Percentiles rank a stretch among this genome's conserved stretches.
These are phyloP conservation scores for Ogataea hybrid DNA, from an alignment of 1,139 yeast species.

Conservation along the genomic window DNA sequence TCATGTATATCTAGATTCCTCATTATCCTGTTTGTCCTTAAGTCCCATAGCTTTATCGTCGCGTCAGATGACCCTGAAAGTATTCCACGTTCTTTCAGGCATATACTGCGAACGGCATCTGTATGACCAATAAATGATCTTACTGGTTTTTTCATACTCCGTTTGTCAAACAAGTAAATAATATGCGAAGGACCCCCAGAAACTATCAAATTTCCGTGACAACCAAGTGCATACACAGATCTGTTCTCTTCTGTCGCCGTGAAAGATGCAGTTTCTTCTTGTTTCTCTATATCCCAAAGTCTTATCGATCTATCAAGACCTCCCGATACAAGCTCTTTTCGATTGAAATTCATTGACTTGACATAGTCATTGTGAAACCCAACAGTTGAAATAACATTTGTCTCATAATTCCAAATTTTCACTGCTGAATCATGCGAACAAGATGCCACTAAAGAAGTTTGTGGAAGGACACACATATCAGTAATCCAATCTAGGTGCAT, in stretches of 20 bases:
- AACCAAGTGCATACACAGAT: constrained; percentile 30
- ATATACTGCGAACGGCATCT: constrained; percentile 70
- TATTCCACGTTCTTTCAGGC: constrained; percentile 55
- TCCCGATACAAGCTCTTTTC: constrained; percentile 28
- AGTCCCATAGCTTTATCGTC: constrained; percentile 79
- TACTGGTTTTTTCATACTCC: constrained; percentile 41
- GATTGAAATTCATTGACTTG: constrained; percentile 53
- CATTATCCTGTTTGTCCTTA: constrained; percentile 59
- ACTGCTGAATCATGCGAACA: no score
- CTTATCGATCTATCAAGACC: constrained; percentile 68
- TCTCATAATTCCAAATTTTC: no score
- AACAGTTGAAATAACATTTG: constrained; percentile 42
- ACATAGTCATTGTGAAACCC: constrained; percentile 91
- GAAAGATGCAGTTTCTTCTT: constrained; percentile 29
- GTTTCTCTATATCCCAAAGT: constrained; percentile 62
- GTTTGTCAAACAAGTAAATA: constrained; percentile 59
- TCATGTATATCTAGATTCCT: constrained; percentile 68
- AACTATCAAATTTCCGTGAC: constrained; percentile 41
- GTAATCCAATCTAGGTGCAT: no score
- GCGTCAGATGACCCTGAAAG: constrained; percentile 84
- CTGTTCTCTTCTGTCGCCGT: constrained; percentile 25
- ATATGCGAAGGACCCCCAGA: constrained; percentile 77
- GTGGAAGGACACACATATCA: no score
- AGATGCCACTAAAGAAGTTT: no score
- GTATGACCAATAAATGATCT: constrained; percentile 71